Conservation (phyloP, 2,329 filamentous ascomycete species). For the Fusarium sp. region DNA sequence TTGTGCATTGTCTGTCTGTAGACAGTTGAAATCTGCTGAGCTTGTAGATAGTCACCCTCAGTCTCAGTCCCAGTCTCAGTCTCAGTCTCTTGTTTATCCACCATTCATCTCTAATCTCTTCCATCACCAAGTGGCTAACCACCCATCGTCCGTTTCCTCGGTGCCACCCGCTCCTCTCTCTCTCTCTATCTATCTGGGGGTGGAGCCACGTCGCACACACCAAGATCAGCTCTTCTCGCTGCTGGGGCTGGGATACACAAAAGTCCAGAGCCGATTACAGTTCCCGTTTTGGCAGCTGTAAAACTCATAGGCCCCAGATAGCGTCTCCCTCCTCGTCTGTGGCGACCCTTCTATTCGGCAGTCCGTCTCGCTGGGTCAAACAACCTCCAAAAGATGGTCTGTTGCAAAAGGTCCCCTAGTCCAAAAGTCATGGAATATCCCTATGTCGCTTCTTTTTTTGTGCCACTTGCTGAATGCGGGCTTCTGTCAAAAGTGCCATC, state of each 20-base stretch:
- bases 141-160: constrained; percentile 23
- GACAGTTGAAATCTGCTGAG: too few species aligned
- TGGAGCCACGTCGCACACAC: constrained; percentile 15
- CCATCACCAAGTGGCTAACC: not conserved
- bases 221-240: constrained; percentile 15
- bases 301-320: constrained; percentile 18
- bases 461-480: constrained; percentile 11
- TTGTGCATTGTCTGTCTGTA: not conserved
- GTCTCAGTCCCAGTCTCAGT: too few species aligned
- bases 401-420: constrained; percentile 19
- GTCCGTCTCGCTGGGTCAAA: constrained; percentile 2
- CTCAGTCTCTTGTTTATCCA: too few species aligned
- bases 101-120: not conserved
- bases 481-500: constrained; percentile 21
- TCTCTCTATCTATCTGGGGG: constrained; percentile 32
- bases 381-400: constrained; percentile 19
- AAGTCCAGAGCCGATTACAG: constrained; percentile 21
- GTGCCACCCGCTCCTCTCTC: constrained; percentile 34
- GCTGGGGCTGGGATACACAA: constrained; percentile 10
- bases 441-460: too few species aligned
- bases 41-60: too few species aligned
- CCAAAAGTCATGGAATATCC: not conserved
- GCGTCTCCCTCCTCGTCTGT: constrained; percentile 1
- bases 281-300: constrained; percentile 29
- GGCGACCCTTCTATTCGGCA: constrained; percentile 4